Base-by-base conservation (phyloP, 495 filamentous ascomycete genomes). In the Amniculicola lignicola region DNA sequence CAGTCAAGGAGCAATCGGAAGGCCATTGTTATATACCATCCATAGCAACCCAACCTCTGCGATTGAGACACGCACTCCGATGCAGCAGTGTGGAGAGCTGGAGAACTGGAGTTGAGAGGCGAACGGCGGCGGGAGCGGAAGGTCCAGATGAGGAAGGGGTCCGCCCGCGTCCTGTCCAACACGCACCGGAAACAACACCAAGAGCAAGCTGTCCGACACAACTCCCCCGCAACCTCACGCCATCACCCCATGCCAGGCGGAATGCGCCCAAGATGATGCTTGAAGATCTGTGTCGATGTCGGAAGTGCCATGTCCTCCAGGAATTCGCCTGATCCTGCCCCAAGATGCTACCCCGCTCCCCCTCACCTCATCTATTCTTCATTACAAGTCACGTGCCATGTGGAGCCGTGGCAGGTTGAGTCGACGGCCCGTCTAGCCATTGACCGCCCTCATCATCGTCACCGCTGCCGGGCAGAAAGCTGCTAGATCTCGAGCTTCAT, bases 371-470 rank as follows among this genome's bases (percentile, higher is more conserved):
- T 37, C 39, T 10, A 23, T 18, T 37, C 22, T n/a, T 16, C 44
- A 4, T 33, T n/a, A 7, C 27, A 39, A 21, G 31, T 47, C 41
- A 55, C 52, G 52, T 44, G 10, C 31, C 19, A 35, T 21, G 33
- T 43, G 22, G 41, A 33, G 11, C 18, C 41, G 54, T n/a, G 57
- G 58, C 51, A 61, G 58, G 36, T 39, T 44, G 58, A 61, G 47
- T 55, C 58, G 58, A 49, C 58, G 58, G 58, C 51, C 58, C 58
- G 58, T 31, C 2, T 39, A 25, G 16, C 58, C 58, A 61, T 25
- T 56, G 58, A 61, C 51, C 58, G 58, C 58, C 51, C 22, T 50
- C 44, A 31, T 21, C 45, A 39, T 27, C n/a, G 29, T 61, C 37
- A 37, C 22, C 36, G 16, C 25, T 28, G 43, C 4, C 35, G 37